Base-by-base conservation (phyloP, 1,139 yeast species). In the Debaryomyces psychrophilus region DNA sequence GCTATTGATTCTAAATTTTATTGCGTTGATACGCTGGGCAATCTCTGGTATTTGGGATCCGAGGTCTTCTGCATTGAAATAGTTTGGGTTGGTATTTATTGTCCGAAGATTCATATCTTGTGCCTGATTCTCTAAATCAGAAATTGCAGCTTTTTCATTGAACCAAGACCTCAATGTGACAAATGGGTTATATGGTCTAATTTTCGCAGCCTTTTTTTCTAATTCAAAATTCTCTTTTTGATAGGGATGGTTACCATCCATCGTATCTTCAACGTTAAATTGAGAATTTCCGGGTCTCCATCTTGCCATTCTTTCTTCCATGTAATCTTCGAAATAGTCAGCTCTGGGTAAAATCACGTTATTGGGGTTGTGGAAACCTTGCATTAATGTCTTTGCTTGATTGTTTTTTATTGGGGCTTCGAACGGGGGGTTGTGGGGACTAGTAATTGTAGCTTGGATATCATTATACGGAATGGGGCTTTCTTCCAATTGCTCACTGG, bases 211-310 rank as follows among this genome's bases (percentile, higher is more conserved):
- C 36, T 34, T 33, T n/a, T 22, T 14, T 40, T 40, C 31, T 8
- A n/a, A 12, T 18, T 18, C 35, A 20, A 23, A 22, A 11, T 18
- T 18, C 4, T 45, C 45, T 18, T 46, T 43, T 49, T 72, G 74
- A 47, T 58, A 77, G 0, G 81, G 79, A 50, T 78, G 82, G 3
- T 47, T 55, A 0, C 77, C 81, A 31, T 58, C 57, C 37, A 76
- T 50, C 0, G 69, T 54, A 7, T 57, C 62, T 12, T 68, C 74
- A 22, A 64, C 60, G 41, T 65, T 69, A 38, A 67, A 71, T 34
- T 77, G 76, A 0, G 82, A 73, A 7, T 66, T 69, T 4, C 75
- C 67, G 2, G 85, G 81, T 46, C 77, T 68, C 80, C 83, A 82
- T 38, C 83, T 63, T 1, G 76, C 60, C 43, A 82, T 55, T 37